phyloP scores from a whole-genome alignment of 129 eudicot species.

The Centella asiatica region DNA sequence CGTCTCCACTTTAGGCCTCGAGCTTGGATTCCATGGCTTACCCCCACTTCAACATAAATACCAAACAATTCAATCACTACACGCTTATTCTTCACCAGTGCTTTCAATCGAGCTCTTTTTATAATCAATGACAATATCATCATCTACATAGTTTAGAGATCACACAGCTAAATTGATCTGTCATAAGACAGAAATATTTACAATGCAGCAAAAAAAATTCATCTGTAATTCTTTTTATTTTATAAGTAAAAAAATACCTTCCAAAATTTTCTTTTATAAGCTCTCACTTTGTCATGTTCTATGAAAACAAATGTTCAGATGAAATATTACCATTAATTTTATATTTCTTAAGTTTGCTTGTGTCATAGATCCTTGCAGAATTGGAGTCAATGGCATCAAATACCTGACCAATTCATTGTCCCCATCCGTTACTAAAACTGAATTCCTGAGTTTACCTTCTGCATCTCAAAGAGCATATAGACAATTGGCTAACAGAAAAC shows the following conservation, averaged over 20 bases:
- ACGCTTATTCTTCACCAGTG: slow-evolving; percentile 84
- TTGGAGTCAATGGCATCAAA: slow-evolving; percentile 1
- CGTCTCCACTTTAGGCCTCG: too few relatives aligned
- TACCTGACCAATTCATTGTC: slow-evolving; percentile 97
- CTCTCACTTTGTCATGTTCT: too few relatives aligned
- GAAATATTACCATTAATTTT: too few relatives aligned
- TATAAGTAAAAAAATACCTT: too few relatives aligned
- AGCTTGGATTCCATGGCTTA: too few relatives aligned
- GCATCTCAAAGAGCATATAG: slow-evolving; percentile 20
- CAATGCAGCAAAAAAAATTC: slow-evolving; percentile 4
- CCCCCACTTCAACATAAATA: slow-evolving; percentile 89
- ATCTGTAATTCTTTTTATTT: too few relatives aligned
- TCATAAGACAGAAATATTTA: background rate
- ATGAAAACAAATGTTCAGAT: too few relatives aligned
- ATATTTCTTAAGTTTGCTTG: background rate
- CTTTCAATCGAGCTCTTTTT: slow-evolving; percentile 75
- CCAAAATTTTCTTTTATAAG: too few relatives aligned
- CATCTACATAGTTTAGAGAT: slow-evolving; percentile 46
- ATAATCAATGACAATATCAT: slow-evolving; percentile 73
- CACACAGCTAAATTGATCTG: slow-evolving; percentile 4
- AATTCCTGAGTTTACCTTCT: slow-evolving; percentile 78
- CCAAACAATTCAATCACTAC: slow-evolving; percentile 90
- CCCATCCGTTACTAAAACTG: slow-evolving; percentile 86
- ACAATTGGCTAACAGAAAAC: slow-evolving; percentile 9
- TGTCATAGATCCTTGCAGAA: background rate